phyloP scores from a whole-genome alignment of 2,329 filamentous ascomycete species.

The Botrytis pseudocinerea region DNA sequence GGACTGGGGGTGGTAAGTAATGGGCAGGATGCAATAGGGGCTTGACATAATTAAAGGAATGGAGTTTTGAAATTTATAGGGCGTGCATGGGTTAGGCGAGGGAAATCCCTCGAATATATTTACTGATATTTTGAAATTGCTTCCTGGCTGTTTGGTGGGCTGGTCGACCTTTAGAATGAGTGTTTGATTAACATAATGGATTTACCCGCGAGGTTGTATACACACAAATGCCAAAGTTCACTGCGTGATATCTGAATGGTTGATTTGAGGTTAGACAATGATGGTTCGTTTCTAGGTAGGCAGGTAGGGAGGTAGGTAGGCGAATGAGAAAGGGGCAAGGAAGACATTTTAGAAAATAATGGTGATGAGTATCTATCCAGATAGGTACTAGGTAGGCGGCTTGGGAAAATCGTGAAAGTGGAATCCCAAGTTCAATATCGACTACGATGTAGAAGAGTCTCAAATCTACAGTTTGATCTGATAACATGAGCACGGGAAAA shows the following conservation, averaged over 20 bases:
- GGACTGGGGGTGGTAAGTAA: neutral
- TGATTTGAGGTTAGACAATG: neutral
- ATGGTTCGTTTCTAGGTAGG: neutral
- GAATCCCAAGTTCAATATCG: too few relatives aligned
- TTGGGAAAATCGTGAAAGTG: neutral
- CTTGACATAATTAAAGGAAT: neutral
- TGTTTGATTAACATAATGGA: constrained; percentile 5
- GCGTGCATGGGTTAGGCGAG: neutral
- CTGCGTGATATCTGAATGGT: neutral
- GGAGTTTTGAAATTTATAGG: neutral
- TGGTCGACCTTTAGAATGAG: neutral
- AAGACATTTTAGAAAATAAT: too few relatives aligned
- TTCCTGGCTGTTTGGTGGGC: neutral
- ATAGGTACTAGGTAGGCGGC: too few relatives aligned
- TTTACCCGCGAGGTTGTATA: neutral
- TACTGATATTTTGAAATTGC: neutral
- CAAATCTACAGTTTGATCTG: neutral
- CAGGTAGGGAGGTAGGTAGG: neutral
- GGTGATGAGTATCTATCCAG: too few relatives aligned
- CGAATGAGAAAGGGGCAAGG: neutral
- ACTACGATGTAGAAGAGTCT: neutral
- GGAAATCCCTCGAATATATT: neutral
- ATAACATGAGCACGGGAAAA: neutral
- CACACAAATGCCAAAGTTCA: neutral
- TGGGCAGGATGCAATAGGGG: neutral